These are phyloP conservation scores for Saccharomycopsis amapae DNA, from an alignment of 805 yeast species.

Conservation along the genomic window DNA sequence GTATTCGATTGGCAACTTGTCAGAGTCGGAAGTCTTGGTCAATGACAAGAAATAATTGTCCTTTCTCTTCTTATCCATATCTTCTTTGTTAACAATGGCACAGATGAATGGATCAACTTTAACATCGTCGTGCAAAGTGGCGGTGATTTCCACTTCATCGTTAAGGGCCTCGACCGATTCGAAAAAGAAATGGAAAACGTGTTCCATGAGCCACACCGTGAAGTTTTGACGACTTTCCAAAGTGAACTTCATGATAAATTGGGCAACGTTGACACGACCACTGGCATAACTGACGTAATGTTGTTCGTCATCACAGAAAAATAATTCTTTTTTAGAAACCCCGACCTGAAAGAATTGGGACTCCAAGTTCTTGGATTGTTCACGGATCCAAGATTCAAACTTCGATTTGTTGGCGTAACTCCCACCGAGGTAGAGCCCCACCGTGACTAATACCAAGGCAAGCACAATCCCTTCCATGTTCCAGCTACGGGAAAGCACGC, in stretches of 20 bases:
- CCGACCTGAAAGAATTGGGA: slow-evolving; percentile 80
- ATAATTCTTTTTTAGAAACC: slow-evolving; percentile 36
- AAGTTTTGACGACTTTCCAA: slow-evolving; percentile 77
- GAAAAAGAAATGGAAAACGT: slow-evolving; percentile 44
- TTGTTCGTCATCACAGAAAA: slow-evolving; percentile 57
- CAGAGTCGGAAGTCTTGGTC: slow-evolving; percentile 72
- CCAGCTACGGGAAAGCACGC: slow-evolving; percentile 51
- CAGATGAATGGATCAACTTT: slow-evolving; percentile 51
- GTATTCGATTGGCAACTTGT: slow-evolving; percentile 60
- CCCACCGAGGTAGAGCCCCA: slow-evolving; percentile 51
- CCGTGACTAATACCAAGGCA: slow-evolving; percentile 42
- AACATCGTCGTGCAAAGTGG: slow-evolving; percentile 42
- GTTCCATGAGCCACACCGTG: slow-evolving; percentile 59
- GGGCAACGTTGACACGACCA: slow-evolving; percentile 74
- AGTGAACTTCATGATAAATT: slow-evolving; percentile 51
- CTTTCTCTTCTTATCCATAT: slow-evolving; percentile 70
- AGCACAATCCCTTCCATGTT: slow-evolving; percentile 56
- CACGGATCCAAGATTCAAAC: slow-evolving; percentile 45
- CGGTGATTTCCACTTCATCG: slow-evolving; percentile 55
- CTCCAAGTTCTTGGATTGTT: slow-evolving; percentile 41
- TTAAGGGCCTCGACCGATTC: slow-evolving; percentile 47
- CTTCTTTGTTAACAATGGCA: slow-evolving; percentile 77
- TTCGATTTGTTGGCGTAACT: slow-evolving; percentile 45
- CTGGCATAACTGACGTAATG: slow-evolving; percentile 69
- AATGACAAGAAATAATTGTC: slow-evolving; percentile 76